Base-by-base conservation (phyloP, 441 rosid genomes). In the Arabidopsis hybrid region DNA sequence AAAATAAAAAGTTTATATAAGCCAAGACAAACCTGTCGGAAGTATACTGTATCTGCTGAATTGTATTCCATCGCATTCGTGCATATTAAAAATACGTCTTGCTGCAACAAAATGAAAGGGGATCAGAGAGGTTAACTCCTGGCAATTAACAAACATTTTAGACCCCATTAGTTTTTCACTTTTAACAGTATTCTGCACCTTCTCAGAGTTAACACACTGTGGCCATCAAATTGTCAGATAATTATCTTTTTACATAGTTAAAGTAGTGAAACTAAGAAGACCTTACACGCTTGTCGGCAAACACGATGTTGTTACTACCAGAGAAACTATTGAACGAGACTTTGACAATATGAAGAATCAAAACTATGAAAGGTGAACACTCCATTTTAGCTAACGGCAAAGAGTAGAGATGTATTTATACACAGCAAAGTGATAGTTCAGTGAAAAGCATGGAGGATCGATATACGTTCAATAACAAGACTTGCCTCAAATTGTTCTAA, bases 61-160 rank as follows among this genome's bases (percentile, higher is more conserved):
- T 88, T 88, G 65, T 88, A 88, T 57, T 84, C 87, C 93, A 86
- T 86, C 0, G 89, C 93, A 60, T 88, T 88, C 13, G 86, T 81
- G 69, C 89, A 85, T 66, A 88, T 70, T 57, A 88, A 73, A 78
- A 84, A 81, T 65, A 88, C 83, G 51, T 88, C 93, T 58, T 80
- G 56, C 93, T 88, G 89, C 88, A 77, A 36, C 34, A 11, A 39
- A 16, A 32, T 8, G 39, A 38, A 55, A 38, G 4, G 7, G 17
- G 7, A 60, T 76, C 65, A 69, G 60, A 62, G 35, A 61, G 4
- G 39, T 8, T 12, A 2, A 14, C 2, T 50, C 61, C 7, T 61
- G 68, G 12, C 31, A 71, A 3, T 14, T 9, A 71, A 38, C 52
- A 60, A 1, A 14, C 2, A 21, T 1, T 45, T 35, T 13, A 57